These are phyloP conservation scores for Lipomyces yamadae DNA, from an alignment of 805 yeast species.

Conservation along the genomic window DNA sequence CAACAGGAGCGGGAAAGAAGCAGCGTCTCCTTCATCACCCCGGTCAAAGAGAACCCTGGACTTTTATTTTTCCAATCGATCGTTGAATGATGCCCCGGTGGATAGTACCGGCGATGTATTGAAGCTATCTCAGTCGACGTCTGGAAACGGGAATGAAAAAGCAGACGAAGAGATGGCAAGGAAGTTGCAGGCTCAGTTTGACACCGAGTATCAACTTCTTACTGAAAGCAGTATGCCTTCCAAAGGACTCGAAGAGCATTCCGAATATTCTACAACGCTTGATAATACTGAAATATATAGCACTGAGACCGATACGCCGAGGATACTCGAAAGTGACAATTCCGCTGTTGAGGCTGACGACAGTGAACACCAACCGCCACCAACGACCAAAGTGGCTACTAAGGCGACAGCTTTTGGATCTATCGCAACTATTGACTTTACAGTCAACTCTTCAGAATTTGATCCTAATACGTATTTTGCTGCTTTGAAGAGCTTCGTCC, in stretches of 20 bases:
- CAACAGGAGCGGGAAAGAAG: not conserved
- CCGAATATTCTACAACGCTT: not conserved
- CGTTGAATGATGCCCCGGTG: not conserved
- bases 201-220: slow-evolving; percentile 7
- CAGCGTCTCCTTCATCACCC: not conserved
- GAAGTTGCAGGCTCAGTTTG: slow-evolving; percentile 34
- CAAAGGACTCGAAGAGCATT: not conserved
- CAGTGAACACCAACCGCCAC: not conserved
- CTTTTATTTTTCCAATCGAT: slow-evolving; percentile 14
- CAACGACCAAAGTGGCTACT: not conserved
- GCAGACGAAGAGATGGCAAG: slow-evolving; percentile 36
- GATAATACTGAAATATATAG: not conserved
- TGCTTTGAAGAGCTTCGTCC: not conserved
- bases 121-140: not conserved
- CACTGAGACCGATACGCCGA: not conserved
- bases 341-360: not conserved
- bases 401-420: not conserved
- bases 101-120: not conserved
- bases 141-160: not conserved
- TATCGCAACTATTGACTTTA: slow-evolving; percentile 15
- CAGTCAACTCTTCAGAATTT: not conserved
- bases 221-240: not conserved
- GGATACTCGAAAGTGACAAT: not conserved
- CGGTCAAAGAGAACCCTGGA: slow-evolving; percentile 19
- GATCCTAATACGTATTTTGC: not conserved